Evolutionary conservation across 2,329 filamentous ascomycete species (phyloP).

Genomic region (Apiospora rasikravindrae): DNA sequence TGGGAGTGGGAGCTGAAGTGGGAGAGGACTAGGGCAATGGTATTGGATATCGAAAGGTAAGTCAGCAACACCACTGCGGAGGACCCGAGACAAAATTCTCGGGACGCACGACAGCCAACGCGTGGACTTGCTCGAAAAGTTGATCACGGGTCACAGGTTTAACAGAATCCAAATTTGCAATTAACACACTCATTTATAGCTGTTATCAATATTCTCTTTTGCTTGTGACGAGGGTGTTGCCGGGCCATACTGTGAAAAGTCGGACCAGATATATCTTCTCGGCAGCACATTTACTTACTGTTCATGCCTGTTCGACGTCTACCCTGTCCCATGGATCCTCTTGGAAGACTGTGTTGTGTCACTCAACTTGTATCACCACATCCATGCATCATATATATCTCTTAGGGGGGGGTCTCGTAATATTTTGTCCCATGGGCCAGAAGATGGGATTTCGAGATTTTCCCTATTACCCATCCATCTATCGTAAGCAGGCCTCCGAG

Average conservation of each 20-base stretch:
- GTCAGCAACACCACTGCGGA: neutral
- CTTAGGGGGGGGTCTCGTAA: neutral
- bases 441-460: neutral
- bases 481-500: neutral
- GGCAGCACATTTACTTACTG: neutral
- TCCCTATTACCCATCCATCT: neutral
- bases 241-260: neutral
- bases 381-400: neutral
- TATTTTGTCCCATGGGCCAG: neutral
- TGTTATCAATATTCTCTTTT: neutral
- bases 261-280: neutral
- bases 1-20: neutral
- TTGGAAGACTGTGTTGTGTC: neutral
- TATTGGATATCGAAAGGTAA: neutral
- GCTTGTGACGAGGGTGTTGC: neutral
- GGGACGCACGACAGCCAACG: conserved; percentile 3
- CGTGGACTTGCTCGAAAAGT: neutral
- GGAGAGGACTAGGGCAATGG: neutral
- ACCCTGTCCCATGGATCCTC: neutral
- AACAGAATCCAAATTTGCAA: neutral
- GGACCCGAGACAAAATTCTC: neutral
- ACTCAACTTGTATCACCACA: neutral
- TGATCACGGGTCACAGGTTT: neutral
- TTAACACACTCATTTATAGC: neutral
- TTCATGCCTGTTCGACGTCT: neutral